Conservation (phyloP, 257 asterid species). For the Prunella vulgaris region DNA sequence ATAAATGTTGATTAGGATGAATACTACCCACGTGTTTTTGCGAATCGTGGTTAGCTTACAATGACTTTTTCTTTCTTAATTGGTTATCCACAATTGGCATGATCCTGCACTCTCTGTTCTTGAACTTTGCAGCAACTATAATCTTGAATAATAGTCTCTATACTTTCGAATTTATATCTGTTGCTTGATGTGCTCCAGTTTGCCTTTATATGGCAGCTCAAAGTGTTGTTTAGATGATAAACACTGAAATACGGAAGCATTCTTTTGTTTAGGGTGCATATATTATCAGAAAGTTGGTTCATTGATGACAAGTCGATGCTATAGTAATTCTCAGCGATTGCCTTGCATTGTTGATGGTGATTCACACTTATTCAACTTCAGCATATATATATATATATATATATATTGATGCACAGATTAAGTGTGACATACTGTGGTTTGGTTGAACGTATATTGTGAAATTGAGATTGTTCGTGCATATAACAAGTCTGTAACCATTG, state of each 20-base stretch:
- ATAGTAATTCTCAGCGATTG: background rate
- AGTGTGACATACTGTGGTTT: background rate
- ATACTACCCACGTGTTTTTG: background rate
- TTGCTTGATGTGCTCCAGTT: background rate
- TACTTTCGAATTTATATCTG: background rate
- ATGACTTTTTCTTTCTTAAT: background rate
- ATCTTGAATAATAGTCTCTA: background rate
- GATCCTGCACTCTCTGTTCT: background rate
- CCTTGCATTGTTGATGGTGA: background rate
- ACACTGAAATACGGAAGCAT: background rate
- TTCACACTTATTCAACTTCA: background rate
- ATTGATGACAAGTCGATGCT: background rate
- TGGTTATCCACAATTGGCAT: background rate
- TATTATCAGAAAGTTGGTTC: background rate
- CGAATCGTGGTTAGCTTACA: background rate
- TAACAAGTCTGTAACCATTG: constrained; percentile 13
- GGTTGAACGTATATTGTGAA: background rate
- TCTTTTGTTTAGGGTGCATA: background rate
- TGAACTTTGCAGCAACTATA: background rate
- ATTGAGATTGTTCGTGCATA: background rate
- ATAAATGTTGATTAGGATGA: background rate
- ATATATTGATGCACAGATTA: too few relatives aligned
- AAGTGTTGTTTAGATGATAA: background rate
- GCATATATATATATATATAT: too few relatives aligned
- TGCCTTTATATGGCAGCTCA: background rate